phyloP scores from a whole-genome alignment of 257 asterid genomes.

The Solanum infundibuliforme region DNA sequence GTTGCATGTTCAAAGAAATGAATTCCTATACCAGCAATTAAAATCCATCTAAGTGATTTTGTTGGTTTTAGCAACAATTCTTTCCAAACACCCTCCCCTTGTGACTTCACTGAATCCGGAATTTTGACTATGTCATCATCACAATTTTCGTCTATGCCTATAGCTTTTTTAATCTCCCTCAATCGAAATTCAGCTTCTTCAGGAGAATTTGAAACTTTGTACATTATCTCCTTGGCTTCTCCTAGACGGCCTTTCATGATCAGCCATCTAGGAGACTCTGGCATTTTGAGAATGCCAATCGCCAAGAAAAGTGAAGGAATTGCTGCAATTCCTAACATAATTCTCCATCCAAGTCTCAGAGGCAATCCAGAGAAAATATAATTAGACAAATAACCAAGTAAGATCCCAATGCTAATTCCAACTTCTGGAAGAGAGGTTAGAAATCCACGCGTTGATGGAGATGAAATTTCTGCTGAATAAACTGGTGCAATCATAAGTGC shows the following conservation, averaged over 20 bases:
- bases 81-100: slow-evolving; percentile 28
- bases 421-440: slow-evolving; percentile 58
- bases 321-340: slow-evolving; percentile 72
- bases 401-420: slow-evolving; percentile 53
- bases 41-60: slow-evolving; percentile 41
- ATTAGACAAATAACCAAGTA: slow-evolving; percentile 59
- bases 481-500: slow-evolving; percentile 90
- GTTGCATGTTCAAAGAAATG: slow-evolving; percentile 75
- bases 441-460: slow-evolving; percentile 56
- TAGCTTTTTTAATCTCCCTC: slow-evolving; percentile 32
- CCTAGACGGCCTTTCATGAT: slow-evolving; percentile 40
- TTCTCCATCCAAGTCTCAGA: slow-evolving; percentile 46
- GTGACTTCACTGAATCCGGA: background rate
- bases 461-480: slow-evolving; percentile 62
- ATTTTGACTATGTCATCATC: slow-evolving; percentile 26
- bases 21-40: slow-evolving; percentile 48
- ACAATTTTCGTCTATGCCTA: slow-evolving; percentile 35
- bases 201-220: slow-evolving; percentile 28
- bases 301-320: slow-evolving; percentile 49
- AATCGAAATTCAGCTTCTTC: slow-evolving; percentile 47
- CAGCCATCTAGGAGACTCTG: slow-evolving; percentile 84
- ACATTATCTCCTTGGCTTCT: slow-evolving; percentile 41
- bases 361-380: slow-evolving; percentile 25
- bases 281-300: slow-evolving; percentile 44
- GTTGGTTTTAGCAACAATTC: slow-evolving; percentile 34